Evolutionary conservation across 768 basidiomycete genomes (phyloP), one percentile per base, ranked within the genome.

Genomic region (Dentipellis fragilis): DNA sequence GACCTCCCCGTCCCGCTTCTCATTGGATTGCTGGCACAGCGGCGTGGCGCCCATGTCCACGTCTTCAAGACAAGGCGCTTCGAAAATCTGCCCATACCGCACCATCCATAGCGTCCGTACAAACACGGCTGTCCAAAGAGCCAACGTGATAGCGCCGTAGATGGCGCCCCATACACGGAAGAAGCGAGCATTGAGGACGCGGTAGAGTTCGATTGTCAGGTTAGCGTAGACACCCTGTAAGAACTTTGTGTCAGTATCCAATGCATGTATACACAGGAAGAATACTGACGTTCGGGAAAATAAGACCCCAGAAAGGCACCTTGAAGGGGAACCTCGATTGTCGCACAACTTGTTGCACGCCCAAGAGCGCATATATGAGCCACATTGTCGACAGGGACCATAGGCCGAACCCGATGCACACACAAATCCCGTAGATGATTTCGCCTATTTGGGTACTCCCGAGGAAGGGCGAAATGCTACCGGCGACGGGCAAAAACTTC

Each of bases 381-480:
- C 83, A 85, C 79, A 82, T 79, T 2, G 77, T 76, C 4, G 79
- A 82, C 49, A 85, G 66, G 0, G 77, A 72, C 86, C 86, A 87
- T 8, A 86, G 66, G 3, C 74, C 58, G 61, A 85, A 77, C 12
- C 81, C 69, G 10, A 67, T 55, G 59, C 74, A 74, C n/a, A 78
- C 63, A 57, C 77, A 78, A 3, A 80, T 47, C 6, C 74, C 69
- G 51, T 80, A 65, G 29, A 84, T 67, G 49, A 67, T 71, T 10
- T 73, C 67, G 9, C 74, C 74, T 1, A 73, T 69, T 10, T 62
- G 55, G 2, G 63, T 49, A 35, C 64, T 64, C 10, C 61, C 62
- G 12, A 80, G 69, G 49, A 81, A 69, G 7, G 63, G 58, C 12
- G 73, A 72, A 16, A 54, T 55, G 21, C 68, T 70, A 10, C 67